Evolutionary conservation across 2,329 filamentous ascomycete genomes (phyloP), one percentile per base, ranked within the genome.

Genomic region (Colletotrichum magnum): DNA sequence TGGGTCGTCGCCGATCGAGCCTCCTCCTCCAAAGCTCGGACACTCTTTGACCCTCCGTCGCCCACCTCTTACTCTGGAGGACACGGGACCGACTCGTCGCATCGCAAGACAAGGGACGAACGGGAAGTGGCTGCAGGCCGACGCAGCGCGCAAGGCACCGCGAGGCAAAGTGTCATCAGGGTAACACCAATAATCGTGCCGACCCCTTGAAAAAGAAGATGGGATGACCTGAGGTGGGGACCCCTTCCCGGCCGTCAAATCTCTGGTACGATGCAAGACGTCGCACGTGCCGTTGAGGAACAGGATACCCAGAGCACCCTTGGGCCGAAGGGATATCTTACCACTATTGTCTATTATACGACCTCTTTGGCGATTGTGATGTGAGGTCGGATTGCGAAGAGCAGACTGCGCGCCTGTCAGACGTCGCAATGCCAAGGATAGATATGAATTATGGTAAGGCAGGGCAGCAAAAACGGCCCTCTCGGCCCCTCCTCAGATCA

Each of bases 121-220:
- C 62, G 62, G 67, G 56, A 69, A 66, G 59, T 62, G 24, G 59
- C 59, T 60, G 62, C 62, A 52, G 47, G 62, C 28, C 51, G 67
- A 69, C 36, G 63, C 41, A 58, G 47, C 36, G 39, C 54, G 56
- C 16, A 58, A 15, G 47, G 18, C 9, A 15, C 13, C 10, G 32
- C 58, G 51, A 60, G 59, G 28, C 39, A 62, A 47, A 62, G 56
- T 65, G 48, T 52, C 62, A 69, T 57, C 57, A 67, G 36, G 59
- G 67, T 60, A 32, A 69, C 63, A 69, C 67, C 13, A 66, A 57
- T 48, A 58, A 50, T 32, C 18, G 39, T 21, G 18, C 48, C 18
- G 26, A 63, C 26, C 54, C 61, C 21, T 28, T 36, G 18, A 41
- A 51, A 51, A 52, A 51, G 53, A 66, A 57, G 56, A 67, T 24